Evolutionary conservation across 148 eudicot species (phyloP), one percentile per base, ranked within the genome.

Genomic region (Chenopodium suecicum): DNA sequence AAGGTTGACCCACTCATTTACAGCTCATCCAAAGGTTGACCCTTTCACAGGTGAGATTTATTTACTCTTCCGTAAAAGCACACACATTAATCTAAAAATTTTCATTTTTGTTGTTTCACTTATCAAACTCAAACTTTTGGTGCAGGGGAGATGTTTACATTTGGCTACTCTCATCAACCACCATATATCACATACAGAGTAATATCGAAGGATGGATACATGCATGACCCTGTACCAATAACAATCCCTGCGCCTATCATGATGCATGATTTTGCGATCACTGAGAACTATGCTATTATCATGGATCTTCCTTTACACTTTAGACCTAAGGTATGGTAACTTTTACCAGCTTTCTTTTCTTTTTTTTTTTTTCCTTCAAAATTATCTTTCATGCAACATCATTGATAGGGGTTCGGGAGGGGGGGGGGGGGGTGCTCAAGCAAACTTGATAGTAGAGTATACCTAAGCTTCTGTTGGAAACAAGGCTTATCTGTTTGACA

Each of bases 231-330:
- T 12, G 99, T 96, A 66, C 98, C 98, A 81, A 96, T 96, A 84
- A 96, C 97, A 22, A 70, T 96, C 76, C 84, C 94, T 34, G 97
- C 85, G 0, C 87, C 99, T 17, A 79, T 96, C 76, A 94, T 96
- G 99, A 94, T 96, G 99, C 99, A 94, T 84, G 99, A 96, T 89
- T 96, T 96, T 84, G 98, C 98, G 80, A 96, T 96, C 83, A 91
- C 97, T 81, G 97, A 94, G 85, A 96, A 92, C 83, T 96, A 91
- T 88, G 95, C 98, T 32, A 88, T 96, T 83, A 83, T 96, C 77
- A 91, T 96, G 98, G 99, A 96, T 81, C 99, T 96, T 23, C 98
- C 99, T 74, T 77, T 96, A 82, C 91, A 84, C 89, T 94, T 94
- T 87, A 91, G 81, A 82, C 98, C 98, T 50, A 94, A 92, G 97